Evolutionary conservation across 129 eudicot genomes (phyloP).

Genomic region (Heracleum sosnowskyi): DNA sequence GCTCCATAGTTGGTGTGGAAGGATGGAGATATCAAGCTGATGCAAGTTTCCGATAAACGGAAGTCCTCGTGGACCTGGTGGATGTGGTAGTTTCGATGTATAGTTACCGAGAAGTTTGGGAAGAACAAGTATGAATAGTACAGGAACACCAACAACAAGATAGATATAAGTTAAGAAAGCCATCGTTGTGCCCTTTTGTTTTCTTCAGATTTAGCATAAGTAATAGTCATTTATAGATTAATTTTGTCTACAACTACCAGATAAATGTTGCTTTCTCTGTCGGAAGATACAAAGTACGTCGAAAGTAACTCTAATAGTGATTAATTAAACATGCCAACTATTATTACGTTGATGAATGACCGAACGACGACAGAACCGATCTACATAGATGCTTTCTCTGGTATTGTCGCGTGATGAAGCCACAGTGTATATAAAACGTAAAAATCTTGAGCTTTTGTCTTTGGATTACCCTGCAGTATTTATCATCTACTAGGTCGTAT

Average conservation of each 20-base stretch:
- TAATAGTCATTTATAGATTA: neutral
- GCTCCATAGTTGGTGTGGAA: neutral
- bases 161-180: neutral
- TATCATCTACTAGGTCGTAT: too few species aligned
- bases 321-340: too few species aligned
- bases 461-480: too few species aligned
- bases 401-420: too few species aligned
- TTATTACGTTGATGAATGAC: too few species aligned
- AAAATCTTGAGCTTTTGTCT: too few species aligned
- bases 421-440: too few species aligned
- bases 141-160: neutral
- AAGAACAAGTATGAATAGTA: neutral
- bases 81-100: neutral
- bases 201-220: neutral
- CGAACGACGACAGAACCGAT: too few species aligned
- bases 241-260: neutral
- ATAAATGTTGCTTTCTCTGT: neutral
- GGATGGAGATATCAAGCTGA: neutral
- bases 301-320: neutral
- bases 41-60: conserved; percentile 1
- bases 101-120: neutral
- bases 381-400: too few species aligned
- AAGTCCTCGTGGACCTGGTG: neutral
- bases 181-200: neutral
- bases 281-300: neutral